Evolutionary conservation across 805 yeast species (phyloP), one percentile per base, ranked within the genome.

Genomic region (Hanseniaspora taiwanica): DNA sequence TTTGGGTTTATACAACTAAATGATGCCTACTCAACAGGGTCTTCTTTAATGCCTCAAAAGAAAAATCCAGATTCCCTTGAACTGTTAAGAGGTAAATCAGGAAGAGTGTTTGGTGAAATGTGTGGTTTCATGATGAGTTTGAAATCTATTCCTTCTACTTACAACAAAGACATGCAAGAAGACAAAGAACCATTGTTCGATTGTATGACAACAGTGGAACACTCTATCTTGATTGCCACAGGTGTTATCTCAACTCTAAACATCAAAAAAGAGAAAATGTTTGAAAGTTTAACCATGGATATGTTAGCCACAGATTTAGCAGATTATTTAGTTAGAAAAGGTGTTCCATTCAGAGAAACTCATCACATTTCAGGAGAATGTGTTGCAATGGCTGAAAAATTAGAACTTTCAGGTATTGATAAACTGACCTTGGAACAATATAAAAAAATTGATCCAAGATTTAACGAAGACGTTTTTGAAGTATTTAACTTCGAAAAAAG

Each of bases 251-350:
- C 96, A 3, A 91, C 98, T 2, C 70, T 91, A 52, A 56, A 60
- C 33, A 82, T 87, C 49, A 71, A 81, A 51, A 69, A 72, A 47
- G 80, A 73, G 40, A 77, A 70, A 50, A 91, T 91, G 98, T 72
- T 69, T 51, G 76, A 71, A 35, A 89, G 97, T 0, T 72, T 91
- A 53, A 87, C 97, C 21, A 89, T 89, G 94, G 98, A 91, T 63
- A 91, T 91, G 98, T 73, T 91, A 52, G 98, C 98, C 17, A 91
- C 99, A 24, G 99, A 91, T 60, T 72, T 91, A 51, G 99, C 99
- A 32, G 99, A 91, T 61, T 91, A 91, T 61, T 71, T 91, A 48
- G 99, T 91, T 39, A 80, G 96, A 66, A 87, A 81, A 62, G 98
- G 98, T 45, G 98, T 91, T 49, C 98, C 98, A 42, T 91, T 91